Percentiles rank a stretch among this genome's conserved stretches.
Conservation (phyloP, 2,329 filamentous ascomycete species). For the Sporothrix brunneoviolacea region DNA sequence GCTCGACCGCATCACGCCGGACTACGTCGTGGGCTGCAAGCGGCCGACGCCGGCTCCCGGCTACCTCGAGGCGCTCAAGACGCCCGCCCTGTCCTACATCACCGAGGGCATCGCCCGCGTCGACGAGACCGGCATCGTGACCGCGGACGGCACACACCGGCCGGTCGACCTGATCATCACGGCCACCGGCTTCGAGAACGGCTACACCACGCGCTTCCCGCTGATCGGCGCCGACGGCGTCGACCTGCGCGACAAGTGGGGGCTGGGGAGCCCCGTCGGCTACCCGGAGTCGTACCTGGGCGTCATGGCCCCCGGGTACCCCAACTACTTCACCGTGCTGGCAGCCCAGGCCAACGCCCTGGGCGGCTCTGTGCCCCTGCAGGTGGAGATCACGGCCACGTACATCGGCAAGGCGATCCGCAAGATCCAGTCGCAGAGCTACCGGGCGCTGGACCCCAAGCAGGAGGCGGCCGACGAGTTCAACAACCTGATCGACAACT, state of each 20-base stretch:
- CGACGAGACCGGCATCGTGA: slow-evolving; percentile 25
- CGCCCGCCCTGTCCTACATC: slow-evolving; percentile 26
- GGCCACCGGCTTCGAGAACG: slow-evolving; percentile 24
- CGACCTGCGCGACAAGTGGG: slow-evolving; percentile 17
- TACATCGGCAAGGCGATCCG: slow-evolving; percentile 18
- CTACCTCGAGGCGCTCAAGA: slow-evolving; percentile 23
- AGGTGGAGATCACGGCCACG: slow-evolving; percentile 17
- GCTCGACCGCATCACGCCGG: slow-evolving; percentile 22
- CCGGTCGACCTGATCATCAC: slow-evolving; percentile 28
- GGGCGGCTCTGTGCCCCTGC: slow-evolving; percentile 19
- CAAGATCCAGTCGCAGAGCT: slow-evolving; percentile 19
- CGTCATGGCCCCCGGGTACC: background rate
- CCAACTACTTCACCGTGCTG: slow-evolving; percentile 6
- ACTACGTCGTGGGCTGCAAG: slow-evolving; percentile 17
- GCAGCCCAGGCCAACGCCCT: slow-evolving; percentile 15
- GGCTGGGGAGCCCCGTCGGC: slow-evolving; percentile 12
- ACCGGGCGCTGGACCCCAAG: slow-evolving; percentile 14
- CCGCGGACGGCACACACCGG: slow-evolving; percentile 21
- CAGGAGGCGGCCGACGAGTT: slow-evolving; percentile 18
- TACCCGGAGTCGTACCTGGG: slow-evolving; percentile 6
- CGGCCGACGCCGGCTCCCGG: slow-evolving; percentile 23
- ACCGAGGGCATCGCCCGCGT: slow-evolving; percentile 25
- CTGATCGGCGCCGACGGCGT: slow-evolving; percentile 10
- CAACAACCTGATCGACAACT: slow-evolving; percentile 11
- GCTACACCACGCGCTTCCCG: slow-evolving; percentile 18